Evolutionary conservation across 176 grass and related monocot genomes (phyloP).

Genomic region (Chrysopogon serrulatus): DNA sequence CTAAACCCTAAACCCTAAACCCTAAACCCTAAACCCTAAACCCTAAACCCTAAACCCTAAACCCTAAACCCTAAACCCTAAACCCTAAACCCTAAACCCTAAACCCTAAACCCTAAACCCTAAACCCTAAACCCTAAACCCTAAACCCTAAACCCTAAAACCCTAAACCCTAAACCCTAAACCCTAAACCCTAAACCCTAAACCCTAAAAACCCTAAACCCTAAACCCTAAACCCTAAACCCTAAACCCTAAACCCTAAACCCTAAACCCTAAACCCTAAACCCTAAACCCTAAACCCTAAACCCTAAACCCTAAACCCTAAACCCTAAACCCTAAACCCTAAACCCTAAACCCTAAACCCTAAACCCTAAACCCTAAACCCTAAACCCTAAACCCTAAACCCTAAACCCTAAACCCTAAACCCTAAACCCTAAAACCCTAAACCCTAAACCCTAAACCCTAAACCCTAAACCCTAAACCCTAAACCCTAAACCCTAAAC

Average conservation of each 20-base stretch:
- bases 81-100: neutral
- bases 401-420: neutral
- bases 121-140: neutral
- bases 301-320: constrained; percentile 1
- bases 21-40: too few relatives aligned
- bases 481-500: constrained; percentile 6
- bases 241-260: neutral
- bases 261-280: neutral
- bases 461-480: neutral
- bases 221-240: neutral
- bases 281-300: neutral
- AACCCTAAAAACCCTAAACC: neutral
- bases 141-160: neutral
- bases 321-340: neutral
- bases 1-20: too few relatives aligned
- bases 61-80: neutral
- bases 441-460: neutral
- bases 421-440: neutral
- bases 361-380: constrained; percentile 4
- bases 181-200: neutral
- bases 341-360: neutral
- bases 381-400: neutral
- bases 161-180: neutral
- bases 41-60: neutral
- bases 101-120: neutral